These are phyloP conservation scores for Aspergillus brunneoviolaceus DNA, from an alignment of 2,329 filamentous ascomycete species.

Conservation along the genomic window DNA sequence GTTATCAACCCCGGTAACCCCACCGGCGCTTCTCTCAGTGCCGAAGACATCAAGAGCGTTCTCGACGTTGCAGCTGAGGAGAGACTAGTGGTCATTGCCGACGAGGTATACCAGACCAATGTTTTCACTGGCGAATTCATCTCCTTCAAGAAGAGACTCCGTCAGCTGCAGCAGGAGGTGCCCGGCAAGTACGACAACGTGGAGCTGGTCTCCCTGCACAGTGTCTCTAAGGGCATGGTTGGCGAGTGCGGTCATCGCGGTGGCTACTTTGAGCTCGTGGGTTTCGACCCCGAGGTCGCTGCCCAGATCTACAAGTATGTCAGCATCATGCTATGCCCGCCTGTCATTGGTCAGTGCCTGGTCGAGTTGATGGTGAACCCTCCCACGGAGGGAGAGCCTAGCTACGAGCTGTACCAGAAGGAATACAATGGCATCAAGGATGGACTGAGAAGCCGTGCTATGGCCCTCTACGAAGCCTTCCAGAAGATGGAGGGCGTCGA, in stretches of 20 bases:
- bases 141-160: constrained; percentile 89
- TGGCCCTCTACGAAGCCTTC: constrained; percentile 86
- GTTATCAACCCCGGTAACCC: constrained; percentile 99
- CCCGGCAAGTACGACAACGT: constrained; percentile 77
- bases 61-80: constrained; percentile 82
- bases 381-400: constrained; percentile 77
- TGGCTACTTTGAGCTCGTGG: constrained; percentile 94
- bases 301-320: constrained; percentile 98
- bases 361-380: constrained; percentile 99
- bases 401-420: constrained; percentile 75
- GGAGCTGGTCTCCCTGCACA: constrained; percentile 90
- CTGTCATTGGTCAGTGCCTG: constrained; percentile 92
- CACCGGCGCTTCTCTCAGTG: constrained; percentile 80
- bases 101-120: constrained; percentile 99
- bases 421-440: constrained; percentile 83
- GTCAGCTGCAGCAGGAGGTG: constrained; percentile 71
- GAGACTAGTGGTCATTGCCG: constrained; percentile 84
- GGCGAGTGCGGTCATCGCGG: constrained; percentile 97
- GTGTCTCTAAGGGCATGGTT: constrained; percentile 96
- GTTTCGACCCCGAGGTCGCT: constrained; percentile 81
- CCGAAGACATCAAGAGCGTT: constrained; percentile 78
- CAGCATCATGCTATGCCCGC: constrained; percentile 93
- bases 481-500: constrained; percentile 92
- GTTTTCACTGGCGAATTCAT: constrained; percentile 92
- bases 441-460: constrained; percentile 75